Evolutionary conservation across 345 rosid genomes (phyloP), one percentile per base, ranked within the genome.

Genomic region (Eucalyptus camaldulensis): DNA sequence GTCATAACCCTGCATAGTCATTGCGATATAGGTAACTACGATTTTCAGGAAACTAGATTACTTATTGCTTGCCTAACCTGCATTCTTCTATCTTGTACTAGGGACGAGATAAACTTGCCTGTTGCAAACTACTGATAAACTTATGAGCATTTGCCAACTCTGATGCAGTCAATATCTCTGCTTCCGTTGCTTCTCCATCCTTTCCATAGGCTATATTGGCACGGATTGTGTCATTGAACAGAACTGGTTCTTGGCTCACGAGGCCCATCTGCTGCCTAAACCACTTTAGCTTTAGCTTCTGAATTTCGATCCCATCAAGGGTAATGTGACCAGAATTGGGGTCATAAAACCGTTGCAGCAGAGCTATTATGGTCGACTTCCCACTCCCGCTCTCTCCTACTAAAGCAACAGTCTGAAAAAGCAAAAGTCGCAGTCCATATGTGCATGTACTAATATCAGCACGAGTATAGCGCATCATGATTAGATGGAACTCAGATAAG

Each of bases 311-410:
- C 86, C 94, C 94, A 62, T 91, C 94, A 17, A 92, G 89, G 53
- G 91, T 92, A 53, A 92, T 88, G 49, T 76, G 89, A 40, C 94
- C 94, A 19, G 92, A 90, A 76, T 92, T 90, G 11, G 93, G 93
- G 87, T 92, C 89, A 40, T 92, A 92, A 56, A 92, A 91, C 47
- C 94, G 89, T 65, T 90, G 94, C 89, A 92, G 24, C 90, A 92
- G 65, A 13, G 94, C 54, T 19, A 92, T 89, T 43, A 90, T 90
- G 1, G 94, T 91, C 5, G 93, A 91, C 88, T 91, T 92, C 86
- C 94, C 93, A 65, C 92, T 89, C 40, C 93, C 94, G 31, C 94
- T 93, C 87, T 91, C 94, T 24, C 94, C 94, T 15, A 91, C 94
- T 62, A 91, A 72, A n/a, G 94, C 94, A 37, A 90, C 90, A 7